A percentile compares a stretch with the other conserved stretches of the same genome.
Evolutionary conservation across 768 basidiomycete genomes (phyloP).

Genomic region (Phlebiopsis gigantea): DNA sequence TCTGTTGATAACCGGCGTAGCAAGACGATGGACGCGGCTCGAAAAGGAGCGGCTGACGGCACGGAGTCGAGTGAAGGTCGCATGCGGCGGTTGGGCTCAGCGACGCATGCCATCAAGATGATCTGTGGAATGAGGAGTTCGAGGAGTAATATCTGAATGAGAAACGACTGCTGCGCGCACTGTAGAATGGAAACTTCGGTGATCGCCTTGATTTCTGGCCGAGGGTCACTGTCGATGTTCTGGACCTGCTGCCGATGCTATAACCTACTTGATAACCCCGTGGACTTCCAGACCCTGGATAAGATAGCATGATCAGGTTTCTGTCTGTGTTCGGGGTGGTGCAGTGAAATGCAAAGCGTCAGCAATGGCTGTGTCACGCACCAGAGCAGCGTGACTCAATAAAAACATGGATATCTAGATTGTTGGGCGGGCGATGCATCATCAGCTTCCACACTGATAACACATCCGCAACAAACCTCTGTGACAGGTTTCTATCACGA

Average conservation of each 20-base stretch:
- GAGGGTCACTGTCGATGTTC: not conserved
- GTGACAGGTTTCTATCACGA: not conserved
- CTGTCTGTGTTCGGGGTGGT: not conserved
- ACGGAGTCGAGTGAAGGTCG: not conserved
- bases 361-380: not conserved
- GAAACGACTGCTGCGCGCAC: not conserved
- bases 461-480: not conserved
- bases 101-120: not conserved
- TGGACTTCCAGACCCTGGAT: not conserved
- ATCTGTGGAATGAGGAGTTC: not conserved
- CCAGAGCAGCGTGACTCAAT: not conserved
- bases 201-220: not conserved
- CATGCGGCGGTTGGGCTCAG: not conserved
- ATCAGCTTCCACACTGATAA: not conserved
- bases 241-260: not conserved
- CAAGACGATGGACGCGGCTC: not conserved
- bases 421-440: not conserved
- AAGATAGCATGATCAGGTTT: not conserved
- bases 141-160: not conserved
- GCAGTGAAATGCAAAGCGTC: not conserved
- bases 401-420: not conserved
- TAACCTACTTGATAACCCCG: not conserved
- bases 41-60: not conserved
- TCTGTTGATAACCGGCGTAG: not conserved
- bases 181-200: not conserved